Evolutionary conservation across 2,329 filamentous ascomycete species (phyloP).

Genomic region (Fusarium pseudograminearum): DNA sequence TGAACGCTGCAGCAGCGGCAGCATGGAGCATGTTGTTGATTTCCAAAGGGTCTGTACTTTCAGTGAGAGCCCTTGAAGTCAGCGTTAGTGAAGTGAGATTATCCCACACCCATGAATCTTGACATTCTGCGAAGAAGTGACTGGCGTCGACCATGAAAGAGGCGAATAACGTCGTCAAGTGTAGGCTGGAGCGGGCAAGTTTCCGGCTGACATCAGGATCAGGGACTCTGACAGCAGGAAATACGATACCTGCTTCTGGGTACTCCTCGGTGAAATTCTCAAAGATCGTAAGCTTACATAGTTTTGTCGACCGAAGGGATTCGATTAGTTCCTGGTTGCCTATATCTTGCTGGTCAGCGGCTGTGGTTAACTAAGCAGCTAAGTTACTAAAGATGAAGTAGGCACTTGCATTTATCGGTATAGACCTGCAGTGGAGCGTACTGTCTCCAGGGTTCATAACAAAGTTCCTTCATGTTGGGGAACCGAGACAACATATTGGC

Average conservation of each 20-base stretch:
- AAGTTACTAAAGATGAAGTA: constrained; percentile 1
- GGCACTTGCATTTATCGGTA: constrained; percentile 47
- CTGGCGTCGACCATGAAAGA: constrained; percentile 51
- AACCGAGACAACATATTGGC: constrained; percentile 52
- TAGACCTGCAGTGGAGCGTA: constrained; percentile 33
- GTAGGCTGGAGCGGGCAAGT: constrained; percentile 49
- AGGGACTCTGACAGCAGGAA: constrained; percentile 40
- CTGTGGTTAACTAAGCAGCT: not conserved
- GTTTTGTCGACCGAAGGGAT: constrained; percentile 42
- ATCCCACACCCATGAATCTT: constrained; percentile 47
- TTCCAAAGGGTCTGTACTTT: constrained; percentile 27
- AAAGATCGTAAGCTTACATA: constrained; percentile 51
- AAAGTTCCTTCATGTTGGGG: constrained; percentile 53
- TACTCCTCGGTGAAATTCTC: constrained; percentile 53
- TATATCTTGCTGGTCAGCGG: constrained; percentile 40
- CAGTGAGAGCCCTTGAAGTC: constrained; percentile 48
- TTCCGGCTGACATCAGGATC: constrained; percentile 44
- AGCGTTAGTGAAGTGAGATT: constrained; percentile 50
- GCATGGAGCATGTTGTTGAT: constrained; percentile 48
- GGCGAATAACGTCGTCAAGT: constrained; percentile 47
- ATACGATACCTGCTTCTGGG: constrained; percentile 24
- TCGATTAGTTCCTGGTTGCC: constrained; percentile 46
- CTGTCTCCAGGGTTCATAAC: constrained; percentile 56
- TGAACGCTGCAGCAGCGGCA: constrained; percentile 43
- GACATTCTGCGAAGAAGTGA: constrained; percentile 47